These are phyloP conservation scores for Aotearoamyces nothofagi DNA, from an alignment of 2,329 filamentous ascomycete species.

Conservation along the genomic window DNA sequence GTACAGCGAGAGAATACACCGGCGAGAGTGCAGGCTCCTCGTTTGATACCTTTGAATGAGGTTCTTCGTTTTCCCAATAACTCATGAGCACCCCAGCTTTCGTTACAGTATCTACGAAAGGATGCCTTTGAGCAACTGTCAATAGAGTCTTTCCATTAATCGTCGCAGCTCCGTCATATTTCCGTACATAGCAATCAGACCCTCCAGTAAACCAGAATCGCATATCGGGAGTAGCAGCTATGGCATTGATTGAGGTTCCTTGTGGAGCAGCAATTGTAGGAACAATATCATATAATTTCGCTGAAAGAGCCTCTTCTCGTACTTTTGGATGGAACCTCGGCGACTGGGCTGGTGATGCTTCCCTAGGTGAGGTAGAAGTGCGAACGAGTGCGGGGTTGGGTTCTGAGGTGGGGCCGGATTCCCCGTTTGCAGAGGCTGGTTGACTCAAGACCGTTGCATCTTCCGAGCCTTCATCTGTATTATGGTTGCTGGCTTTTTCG, in stretches of 20 bases:
- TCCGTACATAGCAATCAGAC: slow-evolving; percentile 87
- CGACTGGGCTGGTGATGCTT: slow-evolving; percentile 23
- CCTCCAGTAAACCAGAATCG: slow-evolving; percentile 91
- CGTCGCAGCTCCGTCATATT: slow-evolving; percentile 89
- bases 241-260: slow-evolving; percentile 85
- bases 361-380: slow-evolving; percentile 17
- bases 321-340: slow-evolving; percentile 40
- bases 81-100: slow-evolving; percentile 90
- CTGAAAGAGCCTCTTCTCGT: slow-evolving; percentile 65
- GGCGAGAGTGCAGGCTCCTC: slow-evolving; percentile 61
- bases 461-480: slow-evolving; percentile 15
- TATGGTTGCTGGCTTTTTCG: slow-evolving; percentile 13
- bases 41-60: slow-evolving; percentile 18
- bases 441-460: slow-evolving; percentile 10
- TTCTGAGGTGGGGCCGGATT: slow-evolving; percentile 17
- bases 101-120: slow-evolving; percentile 92
- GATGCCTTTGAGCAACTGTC: slow-evolving; percentile 89
- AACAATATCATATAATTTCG: slow-evolving; percentile 80
- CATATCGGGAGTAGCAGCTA: slow-evolving; percentile 85
- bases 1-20: slow-evolving; percentile 85
- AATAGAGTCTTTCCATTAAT: slow-evolving; percentile 88
- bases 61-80: slow-evolving; percentile 97
- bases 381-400: slow-evolving; percentile 13
- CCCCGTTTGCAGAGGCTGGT: slow-evolving; percentile 11
- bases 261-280: slow-evolving; percentile 95